Evolutionary conservation across 176 grass and related monocot genomes (phyloP), one percentile per base, ranked within the genome.

Genomic region (Oryza brachyantha): DNA sequence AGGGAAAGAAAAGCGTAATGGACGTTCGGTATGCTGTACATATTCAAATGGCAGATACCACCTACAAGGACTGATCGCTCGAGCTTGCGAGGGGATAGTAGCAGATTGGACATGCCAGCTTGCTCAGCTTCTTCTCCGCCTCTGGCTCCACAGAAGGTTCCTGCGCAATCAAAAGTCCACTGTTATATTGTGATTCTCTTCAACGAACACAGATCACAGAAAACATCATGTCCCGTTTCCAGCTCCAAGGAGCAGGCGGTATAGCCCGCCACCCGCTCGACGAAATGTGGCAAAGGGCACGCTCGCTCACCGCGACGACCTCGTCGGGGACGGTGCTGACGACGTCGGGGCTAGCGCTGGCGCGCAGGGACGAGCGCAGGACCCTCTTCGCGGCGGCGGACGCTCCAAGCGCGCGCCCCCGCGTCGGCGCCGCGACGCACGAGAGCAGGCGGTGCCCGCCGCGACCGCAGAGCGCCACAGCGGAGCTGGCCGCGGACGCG

Each of bases 101-200:
- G 70, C 93, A 97, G 72, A 93, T 91, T 81, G 93, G 93, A 13
- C 88, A 97, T 8, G 88, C 93, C 27, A 97, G 60, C 26, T 79
- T 90, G 14, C 29, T 77, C 7, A 84, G 62, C n/a, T 80, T 72
- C 9, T 45, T 24, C 59, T 72, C 74, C 36, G 36, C 7, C 40
- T 60, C 76, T 72, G 21, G 29, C 52, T 72, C 70, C 68, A 62
- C 59, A 57, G 22, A 39, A 54, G 70, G 27, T 28, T 65, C 90
- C 86, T 93, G 66, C 19, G 84, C 42, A 64, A 3, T 40, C 9
- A 0, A 73, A 43, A 42, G 25, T 25, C 5, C 19, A 13, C 13
- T 21, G 19, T 37, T 3, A 13, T 71, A 34, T 24, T 24, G 14
- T 0, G 5, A 16, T 62, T 43, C 13, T n/a, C n/a, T n/a, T n/a